Base-by-base conservation (phyloP, 1,284 basidiomycete species). In the Somion occarium region DNA sequence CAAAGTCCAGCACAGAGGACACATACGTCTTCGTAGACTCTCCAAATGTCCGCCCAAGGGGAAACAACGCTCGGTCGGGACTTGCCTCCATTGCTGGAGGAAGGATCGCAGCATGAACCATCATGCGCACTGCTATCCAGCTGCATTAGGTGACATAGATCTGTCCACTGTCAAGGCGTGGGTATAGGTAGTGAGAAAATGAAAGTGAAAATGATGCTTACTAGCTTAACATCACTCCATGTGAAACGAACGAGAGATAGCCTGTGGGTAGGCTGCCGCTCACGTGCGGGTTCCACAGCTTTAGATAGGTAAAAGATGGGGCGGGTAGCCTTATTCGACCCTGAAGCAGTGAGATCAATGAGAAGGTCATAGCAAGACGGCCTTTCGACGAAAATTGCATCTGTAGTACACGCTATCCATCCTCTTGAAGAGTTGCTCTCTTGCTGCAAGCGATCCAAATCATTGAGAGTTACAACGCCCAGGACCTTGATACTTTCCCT, bases 381-480 rank as follows among this genome's bases (percentile, higher is more conserved):
- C 62, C 83, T 88, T 58, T 91, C 88, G 23, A 89, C 71, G 68
- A 88, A 90, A 18, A 91, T 79, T 1, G 87, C 83, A 56, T 91
- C 89, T 0, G 88, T 89, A 7, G 89, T 91, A 63, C 88, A 91
- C 26, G 88, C 88, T 49, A 91, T 80, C 86, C 87, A 91, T 12
- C 88, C 88, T 9, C 75, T 70, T 0, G 84, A 85, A 1, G 68
- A 72, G 56, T 71, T 67, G 38, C 75, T 73, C 59, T 84, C 85
- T 12, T 69, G 64, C 44, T 75, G 69, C 46, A 91, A 64, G 53
- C 78, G 75, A 54, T 82, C 80, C 27, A 88, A 63, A 60, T 91
- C 88, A 39, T 73, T 81, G 0, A 91, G 71, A 0, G 87, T 90
- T 34, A 91, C 76, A 78, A 88, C 84, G 0, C 88, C 88, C 0